A percentile compares a stretch with the other conserved stretches of the same genome.
Evolutionary conservation across 2,329 filamentous ascomycete genomes (phyloP).

Genomic region (Trichoderma cornu-damae): DNA sequence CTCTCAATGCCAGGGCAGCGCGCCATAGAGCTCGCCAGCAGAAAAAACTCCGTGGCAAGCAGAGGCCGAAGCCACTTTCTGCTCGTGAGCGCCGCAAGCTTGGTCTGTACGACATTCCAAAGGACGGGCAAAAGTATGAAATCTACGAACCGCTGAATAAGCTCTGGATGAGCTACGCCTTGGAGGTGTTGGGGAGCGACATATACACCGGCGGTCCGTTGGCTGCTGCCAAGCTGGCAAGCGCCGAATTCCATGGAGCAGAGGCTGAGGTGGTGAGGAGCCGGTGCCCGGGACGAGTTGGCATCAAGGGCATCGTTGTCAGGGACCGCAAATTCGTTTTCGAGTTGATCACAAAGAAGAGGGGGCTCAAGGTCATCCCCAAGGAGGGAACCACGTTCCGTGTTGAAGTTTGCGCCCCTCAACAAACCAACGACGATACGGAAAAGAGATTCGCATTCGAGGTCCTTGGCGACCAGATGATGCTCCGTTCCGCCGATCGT

Average conservation of each 20-base stretch:
- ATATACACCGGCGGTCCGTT: conserved; percentile 50
- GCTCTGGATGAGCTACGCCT: conserved; percentile 81
- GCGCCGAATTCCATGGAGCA: conserved; percentile 88
- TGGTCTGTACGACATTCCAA: conserved; percentile 69
- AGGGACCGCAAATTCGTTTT: conserved; percentile 83
- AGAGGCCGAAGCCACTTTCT: conserved; percentile 65
- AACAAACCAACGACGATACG: conserved; percentile 17
- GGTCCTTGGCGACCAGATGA: conserved; percentile 80
- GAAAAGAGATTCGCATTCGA: conserved; percentile 63
- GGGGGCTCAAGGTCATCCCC: conserved; percentile 72
- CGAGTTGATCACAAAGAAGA: conserved; percentile 69
- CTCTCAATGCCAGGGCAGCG: conserved; percentile 51
- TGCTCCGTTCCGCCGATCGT: conserved; percentile 74
- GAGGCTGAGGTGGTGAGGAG: conserved; percentile 77
- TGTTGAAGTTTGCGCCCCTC: conserved; percentile 56
- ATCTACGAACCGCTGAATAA: conserved; percentile 72
- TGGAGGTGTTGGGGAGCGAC: conserved; percentile 67
- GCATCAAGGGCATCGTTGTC: conserved; percentile 78
- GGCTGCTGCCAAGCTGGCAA: conserved; percentile 69
- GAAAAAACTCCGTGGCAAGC: conserved; percentile 43
- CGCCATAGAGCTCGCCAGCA: conserved; percentile 46
- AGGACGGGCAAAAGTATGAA: conserved; percentile 56
- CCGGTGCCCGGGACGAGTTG: conserved; percentile 74
- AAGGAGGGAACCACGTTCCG: conserved; percentile 88
- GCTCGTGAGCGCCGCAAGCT: conserved; percentile 70